Evolutionary conservation across 108 stramenopile species (phyloP), one percentile per base, ranked within the genome.

Genomic region (Conticribra guillardii): DNA sequence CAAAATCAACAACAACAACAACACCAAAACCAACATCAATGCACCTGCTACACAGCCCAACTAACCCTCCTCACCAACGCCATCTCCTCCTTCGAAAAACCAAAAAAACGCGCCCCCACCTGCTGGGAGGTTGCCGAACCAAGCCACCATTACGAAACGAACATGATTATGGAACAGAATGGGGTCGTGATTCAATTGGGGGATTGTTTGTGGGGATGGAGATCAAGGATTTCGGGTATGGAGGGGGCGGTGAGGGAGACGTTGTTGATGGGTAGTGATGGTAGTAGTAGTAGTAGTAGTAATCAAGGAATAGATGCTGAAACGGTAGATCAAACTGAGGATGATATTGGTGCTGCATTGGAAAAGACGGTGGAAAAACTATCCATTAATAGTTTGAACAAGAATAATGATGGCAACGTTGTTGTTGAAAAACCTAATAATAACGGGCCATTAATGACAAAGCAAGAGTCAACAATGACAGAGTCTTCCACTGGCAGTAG

Each of bases 161-260:
- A 78, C 50, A 18, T 85, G 14, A 24, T 71, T 23, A 61, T 89
- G 79, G 60, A 80, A 11, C 55, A 62, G 47, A 61, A 69, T 33
- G 58, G 80, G 1, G 61, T 87, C 8, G 50, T 71, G 22, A 28
- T 90, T 49, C 87, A 86, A 51, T 73, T 23, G 17, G 69, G 76
- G 3, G 87, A 85, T 2, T 69, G 61, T 62, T 67, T 93, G 27
- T 87, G 83, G 83, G 55, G 87, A 56, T 93, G 92, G 92, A 46
- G 92, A 19, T 69, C 74, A 62, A 70, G 85, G 23, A 82, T 87
- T 34, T 64, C 62, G 2, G 70, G 54, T 53, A 50, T 72, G 2
- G 16, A 48, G 24, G 65, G 34, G 37, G 32, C 26, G 33, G 44
- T 7, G 59, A 67, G 29, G 17, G 27, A 32, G 47, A 55, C 26